These are phyloP conservation scores for Violaceomyces palustris DNA, from an alignment of 1,284 basidiomycete species.

Conservation along the genomic window DNA sequence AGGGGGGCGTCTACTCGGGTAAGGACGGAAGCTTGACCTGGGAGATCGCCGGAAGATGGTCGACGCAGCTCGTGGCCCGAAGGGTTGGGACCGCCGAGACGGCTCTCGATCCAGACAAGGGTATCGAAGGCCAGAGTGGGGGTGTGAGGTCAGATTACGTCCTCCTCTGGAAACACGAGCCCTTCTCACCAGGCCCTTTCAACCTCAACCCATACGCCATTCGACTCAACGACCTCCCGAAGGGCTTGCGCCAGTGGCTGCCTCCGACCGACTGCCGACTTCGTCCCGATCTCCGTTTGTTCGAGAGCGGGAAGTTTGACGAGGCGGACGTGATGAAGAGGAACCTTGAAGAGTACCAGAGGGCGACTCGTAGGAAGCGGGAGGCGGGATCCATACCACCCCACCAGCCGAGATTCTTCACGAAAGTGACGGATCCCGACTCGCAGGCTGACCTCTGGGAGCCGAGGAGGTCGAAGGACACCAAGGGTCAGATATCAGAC, in stretches of 20 bases:
- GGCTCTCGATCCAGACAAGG: slow-evolving; percentile 68
- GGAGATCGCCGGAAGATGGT: slow-evolving; percentile 95
- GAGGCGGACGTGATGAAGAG: slow-evolving; percentile 81
- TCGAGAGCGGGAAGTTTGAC: slow-evolving; percentile 85
- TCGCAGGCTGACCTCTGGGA: slow-evolving; percentile 44
- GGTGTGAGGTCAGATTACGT: slow-evolving; percentile 63
- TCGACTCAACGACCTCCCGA: slow-evolving; percentile 76
- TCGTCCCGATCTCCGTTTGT: slow-evolving; percentile 90
- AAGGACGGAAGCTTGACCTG: slow-evolving; percentile 67
- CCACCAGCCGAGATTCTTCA: slow-evolving; percentile 66
- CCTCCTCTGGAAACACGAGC: slow-evolving; percentile 85
- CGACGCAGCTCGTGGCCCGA: slow-evolving; percentile 84
- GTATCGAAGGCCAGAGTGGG: slow-evolving; percentile 47
- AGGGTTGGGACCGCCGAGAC: slow-evolving; percentile 62
- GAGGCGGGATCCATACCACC: slow-evolving; percentile 70
- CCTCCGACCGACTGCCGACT: slow-evolving; percentile 90
- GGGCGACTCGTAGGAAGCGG: slow-evolving; percentile 68
- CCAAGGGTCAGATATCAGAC: not conserved
- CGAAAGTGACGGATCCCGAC: slow-evolving; percentile 33
- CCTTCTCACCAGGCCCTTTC: slow-evolving; percentile 57
- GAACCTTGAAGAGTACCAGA: slow-evolving; percentile 81
- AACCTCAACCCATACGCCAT: slow-evolving; percentile 83
- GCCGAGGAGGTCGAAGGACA: slow-evolving; percentile 6
- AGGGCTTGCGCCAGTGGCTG: slow-evolving; percentile 66
- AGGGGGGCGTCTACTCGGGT: slow-evolving; percentile 71